Base-by-base conservation (phyloP, 352 stramenopile species). In the Globisporangium barbulae region DNA sequence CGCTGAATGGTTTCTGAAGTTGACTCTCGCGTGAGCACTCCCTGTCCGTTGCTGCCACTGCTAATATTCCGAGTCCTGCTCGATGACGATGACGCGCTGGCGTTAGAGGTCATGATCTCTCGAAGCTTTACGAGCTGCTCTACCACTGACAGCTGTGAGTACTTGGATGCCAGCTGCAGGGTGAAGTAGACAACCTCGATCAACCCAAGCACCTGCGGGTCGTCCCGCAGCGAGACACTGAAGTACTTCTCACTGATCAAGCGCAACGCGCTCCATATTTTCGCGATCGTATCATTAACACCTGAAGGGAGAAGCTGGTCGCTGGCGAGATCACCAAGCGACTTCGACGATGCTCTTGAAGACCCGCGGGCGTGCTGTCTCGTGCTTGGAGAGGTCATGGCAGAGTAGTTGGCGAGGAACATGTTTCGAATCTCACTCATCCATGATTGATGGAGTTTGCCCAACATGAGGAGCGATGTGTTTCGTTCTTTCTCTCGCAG, bases 211-310 rank as follows among this genome's bases (percentile, higher is more conserved):
- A 72, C 44, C 12, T 45, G 48, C 0, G 42, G 42, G 4, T 83
- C 79, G 4, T 70, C 66, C 1, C 70, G 69, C 2, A 83, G 61
- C 17, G 79, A 69, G 3, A 85, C 81, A 31, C 81, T 90, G 47
- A 90, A 90, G 57, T 90, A 83, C 50, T 90, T 90, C 39, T 90
- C 81, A 10, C 79, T 83, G 2, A 79, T 53, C 25, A 72, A 61
- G 5, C 66, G 75, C 19, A 85, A 22, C 47, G 71, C 35, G 5
- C 12, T 45, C 63, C 65, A 75, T 4, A 81, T 22, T 50, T 78
- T 80, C 31, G 72, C 74, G 21, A 60, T 54, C 8, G 68, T 39
- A 0, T 80, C 67, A 33, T 44, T 33, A 22, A 12, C 17, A 13
- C 22, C 35, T 53, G 22, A 53, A 12, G 48, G 48, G 17, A n/a